Conservation (phyloP, 257 asterid species). For the Solanum bulbocastanum region DNA sequence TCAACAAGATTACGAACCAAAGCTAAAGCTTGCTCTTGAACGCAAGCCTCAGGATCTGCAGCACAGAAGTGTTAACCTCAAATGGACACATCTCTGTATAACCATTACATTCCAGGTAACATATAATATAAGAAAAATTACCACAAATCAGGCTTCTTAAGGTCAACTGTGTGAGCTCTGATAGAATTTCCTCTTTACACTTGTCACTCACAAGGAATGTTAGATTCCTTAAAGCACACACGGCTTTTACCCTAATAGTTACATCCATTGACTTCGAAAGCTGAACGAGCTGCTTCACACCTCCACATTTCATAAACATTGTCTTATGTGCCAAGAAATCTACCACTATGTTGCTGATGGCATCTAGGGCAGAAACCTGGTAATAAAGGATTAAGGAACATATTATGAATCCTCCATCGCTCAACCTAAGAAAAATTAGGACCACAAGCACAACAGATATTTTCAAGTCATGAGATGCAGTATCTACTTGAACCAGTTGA, state of each 20-base stretch:
- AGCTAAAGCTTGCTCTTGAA: slow-evolving; percentile 85
- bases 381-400: slow-evolving; percentile 6
- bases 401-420: neutral
- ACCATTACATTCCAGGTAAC: neutral
- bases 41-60: slow-evolving; percentile 76
- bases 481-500: neutral
- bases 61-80: neutral
- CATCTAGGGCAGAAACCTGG: slow-evolving; percentile 81
- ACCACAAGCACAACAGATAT: neutral
- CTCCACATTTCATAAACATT: slow-evolving; percentile 60
- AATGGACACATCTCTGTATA: slow-evolving; percentile 1
- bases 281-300: slow-evolving; percentile 69
- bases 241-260: slow-evolving; percentile 49
- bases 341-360: slow-evolving; percentile 69
- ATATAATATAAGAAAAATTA: slow-evolving; percentile 13
- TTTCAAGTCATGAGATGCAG: neutral
- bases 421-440: neutral
- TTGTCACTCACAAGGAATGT: slow-evolving; percentile 54
- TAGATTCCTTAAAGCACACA: slow-evolving; percentile 75
- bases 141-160: slow-evolving; percentile 70
- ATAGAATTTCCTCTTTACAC: slow-evolving; percentile 71
- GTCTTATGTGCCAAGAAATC: slow-evolving; percentile 58
- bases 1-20: slow-evolving; percentile 72
- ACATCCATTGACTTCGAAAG: slow-evolving; percentile 88
- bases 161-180: slow-evolving; percentile 54